These are phyloP conservation scores for Lipomyces yamadae DNA, from an alignment of 805 yeast genomes.

Conservation along the genomic window DNA sequence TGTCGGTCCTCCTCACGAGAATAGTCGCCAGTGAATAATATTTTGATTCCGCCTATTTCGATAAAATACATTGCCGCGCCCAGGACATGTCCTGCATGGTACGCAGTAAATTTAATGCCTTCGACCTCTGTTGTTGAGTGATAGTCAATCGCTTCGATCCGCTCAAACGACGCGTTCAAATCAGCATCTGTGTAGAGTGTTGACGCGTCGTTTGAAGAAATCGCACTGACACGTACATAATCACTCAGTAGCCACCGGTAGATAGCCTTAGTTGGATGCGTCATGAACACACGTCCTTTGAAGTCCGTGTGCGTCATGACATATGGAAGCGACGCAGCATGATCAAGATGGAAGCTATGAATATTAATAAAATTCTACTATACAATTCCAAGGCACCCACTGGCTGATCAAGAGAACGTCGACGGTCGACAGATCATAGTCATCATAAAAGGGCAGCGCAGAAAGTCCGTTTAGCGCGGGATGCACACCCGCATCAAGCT, in stretches of 20 bases:
- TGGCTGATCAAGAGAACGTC: slow-evolving; percentile 89
- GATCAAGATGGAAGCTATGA: slow-evolving; percentile 82
- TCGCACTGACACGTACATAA: slow-evolving; percentile 78
- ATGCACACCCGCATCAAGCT: slow-evolving; percentile 94
- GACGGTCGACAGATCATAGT: slow-evolving; percentile 84
- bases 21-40: slow-evolving; percentile 94
- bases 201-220: slow-evolving; percentile 32
- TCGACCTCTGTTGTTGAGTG: slow-evolving; percentile 94
- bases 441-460: slow-evolving; percentile 94
- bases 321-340: slow-evolving; percentile 96
- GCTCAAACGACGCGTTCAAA: slow-evolving; percentile 80
- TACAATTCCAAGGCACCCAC: slow-evolving; percentile 34
- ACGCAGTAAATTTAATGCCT: slow-evolving; percentile 95
- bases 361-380: background rate
- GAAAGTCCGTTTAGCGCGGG: slow-evolving; percentile 92
- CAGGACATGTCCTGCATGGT: slow-evolving; percentile 98
- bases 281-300: slow-evolving; percentile 96
- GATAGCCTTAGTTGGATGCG: slow-evolving; percentile 98
- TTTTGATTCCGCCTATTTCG: slow-evolving; percentile 89
- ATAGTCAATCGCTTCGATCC: slow-evolving; percentile 91
- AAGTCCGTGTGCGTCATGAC: slow-evolving; percentile 97
- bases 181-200: slow-evolving; percentile 88
- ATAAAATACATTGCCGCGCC: slow-evolving; percentile 98
- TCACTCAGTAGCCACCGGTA: slow-evolving; percentile 94
- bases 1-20: slow-evolving; percentile 96